Conservation (phyloP, 805 yeast species). For the Wickerhamomyces hampshirensis region DNA sequence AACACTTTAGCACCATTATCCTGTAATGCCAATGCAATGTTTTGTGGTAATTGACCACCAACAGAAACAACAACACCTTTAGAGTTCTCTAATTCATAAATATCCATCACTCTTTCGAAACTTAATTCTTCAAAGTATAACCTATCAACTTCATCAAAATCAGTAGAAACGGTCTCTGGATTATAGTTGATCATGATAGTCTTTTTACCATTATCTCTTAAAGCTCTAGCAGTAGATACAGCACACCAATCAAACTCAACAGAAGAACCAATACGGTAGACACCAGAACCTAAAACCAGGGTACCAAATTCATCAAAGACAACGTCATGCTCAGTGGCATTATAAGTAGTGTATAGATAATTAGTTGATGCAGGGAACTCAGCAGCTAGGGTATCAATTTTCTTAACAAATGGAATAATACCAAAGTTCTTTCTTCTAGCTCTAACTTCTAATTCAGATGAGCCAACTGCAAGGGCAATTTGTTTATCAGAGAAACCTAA, state of each 20-base stretch:
- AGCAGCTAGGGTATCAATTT: constrained; percentile 96
- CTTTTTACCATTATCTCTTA: constrained; percentile 80
- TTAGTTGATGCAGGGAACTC: constrained; percentile 98
- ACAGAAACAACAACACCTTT: constrained; percentile 92
- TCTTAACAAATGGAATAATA: constrained; percentile 89
- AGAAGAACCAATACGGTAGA: constrained; percentile 95
- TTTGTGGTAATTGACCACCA: constrained; percentile 98
- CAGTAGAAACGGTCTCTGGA: constrained; percentile 98
- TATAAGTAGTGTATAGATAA: constrained; percentile 93
- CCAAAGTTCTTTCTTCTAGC: constrained; percentile 73
- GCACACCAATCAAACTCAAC: constrained; percentile 99
- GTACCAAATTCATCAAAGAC: constrained; percentile 86
- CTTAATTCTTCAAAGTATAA: constrained; percentile 93
- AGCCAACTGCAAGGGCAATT: constrained; percentile 71
- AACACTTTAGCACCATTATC: constrained; percentile 78
- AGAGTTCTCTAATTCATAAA: constrained; percentile 87
- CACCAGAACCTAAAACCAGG: constrained; percentile 97
- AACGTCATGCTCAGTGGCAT: constrained; percentile 82
- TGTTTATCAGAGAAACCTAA: constrained; percentile 95
- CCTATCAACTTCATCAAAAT: constrained; percentile 96
- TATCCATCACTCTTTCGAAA: constrained; percentile 95
- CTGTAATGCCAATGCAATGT: constrained; percentile 85
- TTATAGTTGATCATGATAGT: constrained; percentile 96
- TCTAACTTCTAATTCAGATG: constrained; percentile 79
- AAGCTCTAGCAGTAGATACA: constrained; percentile 91